A percentile compares a stretch with the other conserved stretches of the same genome.
These are phyloP conservation scores for Metschnikowia bowlesiae DNA, from an alignment of 805 yeast genomes.

Conservation along the genomic window DNA sequence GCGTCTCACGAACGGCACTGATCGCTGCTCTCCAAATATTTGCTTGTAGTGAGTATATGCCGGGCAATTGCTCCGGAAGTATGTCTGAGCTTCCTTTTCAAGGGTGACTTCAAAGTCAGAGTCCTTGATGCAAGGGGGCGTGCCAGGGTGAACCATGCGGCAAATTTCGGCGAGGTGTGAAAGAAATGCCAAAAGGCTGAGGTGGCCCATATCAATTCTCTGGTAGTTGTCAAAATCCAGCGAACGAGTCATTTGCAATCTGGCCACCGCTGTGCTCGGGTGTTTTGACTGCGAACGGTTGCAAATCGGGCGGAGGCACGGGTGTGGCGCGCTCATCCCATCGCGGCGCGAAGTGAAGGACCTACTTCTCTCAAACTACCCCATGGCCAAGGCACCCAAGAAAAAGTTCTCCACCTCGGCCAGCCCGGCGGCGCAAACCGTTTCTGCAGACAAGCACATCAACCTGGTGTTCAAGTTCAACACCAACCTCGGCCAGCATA, in stretches of 20 bases:
- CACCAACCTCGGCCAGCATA: slow-evolving; percentile 95
- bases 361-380: not conserved
- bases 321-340: slow-evolving; percentile 4
- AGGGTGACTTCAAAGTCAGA: slow-evolving; percentile 11
- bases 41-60: slow-evolving; percentile 9
- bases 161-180: slow-evolving; percentile 5
- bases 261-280: not conserved
- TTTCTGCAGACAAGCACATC: slow-evolving; percentile 64
- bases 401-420: slow-evolving; percentile 53
- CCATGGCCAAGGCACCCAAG: slow-evolving; percentile 61
- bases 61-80: slow-evolving; percentile 5
- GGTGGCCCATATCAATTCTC: not conserved
- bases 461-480: slow-evolving; percentile 92
- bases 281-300: slow-evolving; percentile 3
- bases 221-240: not conserved
- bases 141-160: slow-evolving; percentile 1
- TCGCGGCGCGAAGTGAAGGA: slow-evolving; percentile 9
- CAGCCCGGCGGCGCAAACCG: slow-evolving; percentile 50
- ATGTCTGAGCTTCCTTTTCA: slow-evolving; percentile 4
- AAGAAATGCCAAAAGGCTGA: slow-evolving; percentile 1
- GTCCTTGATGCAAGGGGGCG: slow-evolving; percentile 10
- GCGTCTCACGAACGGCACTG: not conserved
- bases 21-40: slow-evolving; percentile 2
- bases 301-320: slow-evolving; percentile 1
- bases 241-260: not conserved